phyloP scores from a whole-genome alignment of 345 rosid species.

The Moricandia arvensis region DNA sequence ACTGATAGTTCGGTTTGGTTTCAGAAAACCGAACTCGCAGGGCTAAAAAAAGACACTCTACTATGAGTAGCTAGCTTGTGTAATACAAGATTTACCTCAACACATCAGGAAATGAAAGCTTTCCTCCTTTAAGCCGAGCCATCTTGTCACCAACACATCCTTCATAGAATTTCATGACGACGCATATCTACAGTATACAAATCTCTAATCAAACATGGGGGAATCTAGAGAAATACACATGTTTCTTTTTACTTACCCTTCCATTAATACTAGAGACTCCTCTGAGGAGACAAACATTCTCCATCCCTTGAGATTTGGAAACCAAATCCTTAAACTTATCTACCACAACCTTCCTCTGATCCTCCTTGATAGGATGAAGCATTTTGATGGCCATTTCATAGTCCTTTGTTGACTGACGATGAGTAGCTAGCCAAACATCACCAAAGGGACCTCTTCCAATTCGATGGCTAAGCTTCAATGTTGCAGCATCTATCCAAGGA shows the following conservation, averaged over 20 bases:
- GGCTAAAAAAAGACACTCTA: background rate
- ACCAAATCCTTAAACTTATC: slow-evolving; percentile 66
- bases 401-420: slow-evolving; percentile 59
- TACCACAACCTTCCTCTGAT: slow-evolving; percentile 47
- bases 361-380: slow-evolving; percentile 60
- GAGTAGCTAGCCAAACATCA: slow-evolving; percentile 93
- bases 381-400: slow-evolving; percentile 87
- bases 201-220: background rate
- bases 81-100: slow-evolving; percentile 53
- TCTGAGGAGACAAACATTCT: slow-evolving; percentile 56
- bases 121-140: slow-evolving; percentile 82
- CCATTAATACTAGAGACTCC: slow-evolving; percentile 78
- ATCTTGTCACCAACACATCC: slow-evolving; percentile 86
- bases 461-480: slow-evolving; percentile 76
- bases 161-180: slow-evolving; percentile 85
- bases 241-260: slow-evolving; percentile 45
- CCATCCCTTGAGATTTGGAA: slow-evolving; percentile 50
- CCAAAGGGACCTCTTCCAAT: slow-evolving; percentile 96
- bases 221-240: background rate
- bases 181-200: slow-evolving; percentile 50
- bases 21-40: too few relatives aligned
- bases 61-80: background rate
- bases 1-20: too few relatives aligned
- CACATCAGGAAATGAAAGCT: slow-evolving; percentile 57
- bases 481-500: slow-evolving; percentile 68